A percentile compares a stretch with the other conserved stretches of the same genome.
Conservation (phyloP, 768 basidiomycete genomes). For the Mycena belliarum region DNA sequence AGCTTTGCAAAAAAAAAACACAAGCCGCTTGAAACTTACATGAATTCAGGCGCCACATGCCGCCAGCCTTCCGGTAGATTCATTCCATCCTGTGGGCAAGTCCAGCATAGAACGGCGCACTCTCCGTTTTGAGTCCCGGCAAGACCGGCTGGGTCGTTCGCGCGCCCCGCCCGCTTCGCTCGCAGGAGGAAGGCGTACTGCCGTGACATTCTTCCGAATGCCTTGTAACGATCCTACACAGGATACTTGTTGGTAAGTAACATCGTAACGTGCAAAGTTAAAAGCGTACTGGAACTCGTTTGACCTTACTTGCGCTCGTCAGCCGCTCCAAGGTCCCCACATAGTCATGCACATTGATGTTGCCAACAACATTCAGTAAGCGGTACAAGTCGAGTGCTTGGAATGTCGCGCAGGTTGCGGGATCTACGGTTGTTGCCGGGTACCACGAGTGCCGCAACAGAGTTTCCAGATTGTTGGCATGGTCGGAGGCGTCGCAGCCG, state of each 20-base stretch:
- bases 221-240: slow-evolving; percentile 4
- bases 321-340: slow-evolving; percentile 5
- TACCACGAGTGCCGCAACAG: slow-evolving; percentile 17
- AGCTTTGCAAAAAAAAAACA: too few relatives aligned
- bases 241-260: too few relatives aligned
- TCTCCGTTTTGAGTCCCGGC: slow-evolving; percentile 3
- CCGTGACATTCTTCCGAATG: not conserved
- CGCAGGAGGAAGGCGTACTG: slow-evolving; percentile 10
- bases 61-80: slow-evolving; percentile 22
- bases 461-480: not conserved
- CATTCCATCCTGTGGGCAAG: slow-evolving; percentile 15
- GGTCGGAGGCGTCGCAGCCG: not conserved
- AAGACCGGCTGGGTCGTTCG: not conserved
- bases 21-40: not conserved
- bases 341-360: slow-evolving; percentile 19
- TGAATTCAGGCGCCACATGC: not conserved
- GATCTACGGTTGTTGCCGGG: slow-evolving; percentile 12
- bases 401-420: slow-evolving; percentile 15
- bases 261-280: too few relatives aligned
- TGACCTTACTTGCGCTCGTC: not conserved
- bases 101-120: slow-evolving; percentile 18
- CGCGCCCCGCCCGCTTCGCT: slow-evolving; percentile 14
- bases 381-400: slow-evolving; percentile 12
- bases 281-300: slow-evolving; percentile 7
- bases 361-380: slow-evolving; percentile 12